Base-by-base conservation (phyloP, 495 filamentous ascomycete genomes). In the Penicillium verhagenii region DNA sequence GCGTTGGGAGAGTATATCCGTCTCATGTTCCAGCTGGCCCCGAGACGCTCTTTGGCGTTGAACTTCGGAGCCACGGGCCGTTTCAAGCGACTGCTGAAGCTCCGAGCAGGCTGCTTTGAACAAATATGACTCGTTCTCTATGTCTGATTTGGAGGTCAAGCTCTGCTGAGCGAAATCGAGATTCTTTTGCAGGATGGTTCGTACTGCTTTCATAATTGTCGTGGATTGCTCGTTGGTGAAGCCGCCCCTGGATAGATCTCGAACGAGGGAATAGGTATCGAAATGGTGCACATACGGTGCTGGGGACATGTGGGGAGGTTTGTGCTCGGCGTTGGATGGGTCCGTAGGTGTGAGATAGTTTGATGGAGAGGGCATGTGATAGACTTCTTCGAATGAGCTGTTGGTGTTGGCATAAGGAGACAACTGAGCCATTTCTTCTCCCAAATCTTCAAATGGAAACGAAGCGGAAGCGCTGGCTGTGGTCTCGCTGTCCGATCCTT, bases 51-150 rank as follows among this genome's bases (percentile, higher is more conserved):
- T 84, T 68, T 86, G 78, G 84, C 88, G 57, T 82, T 86, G 63
- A 76, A 86, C 37, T 70, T 82, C 73, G 2, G 73, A 71, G 65
- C 75, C 69, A 24, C 79, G 65, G 19, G 76, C 71, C 8, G 67
- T 72, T 54, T 82, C 82, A 11, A 96, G 82, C 59, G 92, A 91
- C 39, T 89, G 90, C 56, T 86, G 84, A 18, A 99, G 84, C 73
- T 99, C 94, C 13, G 87, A 91, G 69, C 92, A 96, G 13, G 95
- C 94, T 14, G 94, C 93, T 35, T 89, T 82, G 76, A 99, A 99
- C 29, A 97, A 79, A 67, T 97, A 99, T 1, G 85, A 83, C 72
- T 96, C 91, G 60, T 94, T 95, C 64, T 93, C 89, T 4, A 91
- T 80, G 61, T 92, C 85, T 9, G 85, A 87, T 65, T 90, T 92